These are phyloP conservation scores for Tetraselmis chui DNA, from an alignment of 139 green algal species.

Conservation along the genomic window DNA sequence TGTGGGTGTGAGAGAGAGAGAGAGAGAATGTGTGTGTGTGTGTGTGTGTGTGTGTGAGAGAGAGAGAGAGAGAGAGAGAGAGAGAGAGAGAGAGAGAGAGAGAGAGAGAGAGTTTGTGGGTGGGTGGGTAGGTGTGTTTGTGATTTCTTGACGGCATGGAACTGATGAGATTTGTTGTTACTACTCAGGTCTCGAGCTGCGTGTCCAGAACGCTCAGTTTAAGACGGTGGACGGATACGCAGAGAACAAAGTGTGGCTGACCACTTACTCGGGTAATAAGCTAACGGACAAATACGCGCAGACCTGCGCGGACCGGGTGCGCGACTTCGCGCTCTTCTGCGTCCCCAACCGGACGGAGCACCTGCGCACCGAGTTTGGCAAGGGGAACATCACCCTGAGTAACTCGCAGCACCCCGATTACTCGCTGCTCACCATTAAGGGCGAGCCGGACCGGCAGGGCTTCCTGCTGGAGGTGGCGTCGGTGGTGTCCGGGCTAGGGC, in stretches of 20 bases:
- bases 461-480: conserved; percentile 49
- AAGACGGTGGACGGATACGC: conserved; percentile 27
- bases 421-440: conserved; percentile 31
- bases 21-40: no score
- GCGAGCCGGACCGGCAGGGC: conserved; percentile 12
- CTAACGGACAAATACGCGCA: conserved; percentile 27
- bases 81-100: no score
- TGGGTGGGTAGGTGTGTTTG: no score
- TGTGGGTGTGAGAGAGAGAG: no score
- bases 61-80: no score
- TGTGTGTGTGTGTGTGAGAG: no score
- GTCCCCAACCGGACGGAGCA: conserved; percentile 15
- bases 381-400: conserved; percentile 26
- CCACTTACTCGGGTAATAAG: conserved; percentile 26
- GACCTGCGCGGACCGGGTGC: conserved; percentile 35
- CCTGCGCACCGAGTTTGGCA: conserved; percentile 21
- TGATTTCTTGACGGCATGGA: no score
- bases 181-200: conserved; percentile 26
- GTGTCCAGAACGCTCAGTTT: conserved; percentile 38
- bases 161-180: no score
- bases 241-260: conserved; percentile 46
- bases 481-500: conserved; percentile 40
- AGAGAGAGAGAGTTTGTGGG: no score
- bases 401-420: conserved; percentile 39
- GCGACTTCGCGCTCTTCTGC: conserved; percentile 51